Evolutionary conservation across 1,284 basidiomycete species (phyloP).

Genomic region (Papiliotrema nemorosa): DNA sequence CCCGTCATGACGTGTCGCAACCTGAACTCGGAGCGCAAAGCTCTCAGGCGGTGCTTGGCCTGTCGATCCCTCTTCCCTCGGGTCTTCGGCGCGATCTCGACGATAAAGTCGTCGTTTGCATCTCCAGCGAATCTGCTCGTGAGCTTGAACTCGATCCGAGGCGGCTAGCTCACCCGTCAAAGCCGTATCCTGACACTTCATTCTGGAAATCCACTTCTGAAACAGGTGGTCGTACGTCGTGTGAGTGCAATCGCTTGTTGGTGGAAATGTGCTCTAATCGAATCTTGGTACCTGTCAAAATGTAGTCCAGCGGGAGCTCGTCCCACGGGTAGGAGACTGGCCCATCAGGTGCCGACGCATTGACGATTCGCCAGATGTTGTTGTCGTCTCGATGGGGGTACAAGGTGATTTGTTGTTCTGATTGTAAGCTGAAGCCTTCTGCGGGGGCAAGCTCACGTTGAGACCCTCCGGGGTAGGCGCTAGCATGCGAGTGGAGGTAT

Average conservation of each 20-base stretch:
- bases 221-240: conserved; percentile 91
- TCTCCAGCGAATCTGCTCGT: conserved; percentile 55
- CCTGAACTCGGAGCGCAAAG: conserved; percentile 78
- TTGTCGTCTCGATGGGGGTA: conserved; percentile 94
- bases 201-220: conserved; percentile 99
- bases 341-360: conserved; percentile 57
- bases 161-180: conserved; percentile 58
- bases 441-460: conserved; percentile 57
- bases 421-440: not conserved
- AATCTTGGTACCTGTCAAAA: conserved; percentile 69
- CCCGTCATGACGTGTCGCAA: conserved; percentile 81
- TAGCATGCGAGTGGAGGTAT: conserved; percentile 91
- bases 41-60: conserved; percentile 67
- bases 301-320: conserved; percentile 59
- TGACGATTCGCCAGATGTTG: conserved; percentile 82
- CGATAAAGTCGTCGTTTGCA: conserved; percentile 90
- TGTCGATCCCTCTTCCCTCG: conserved; percentile 59
- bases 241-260: conserved; percentile 86
- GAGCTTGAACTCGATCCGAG: not conserved
- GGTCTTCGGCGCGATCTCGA: conserved; percentile 69
- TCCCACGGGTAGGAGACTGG: conserved; percentile 59
- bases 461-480: conserved; percentile 82
- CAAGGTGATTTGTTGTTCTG: conserved; percentile 96
- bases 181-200: conserved; percentile 93
- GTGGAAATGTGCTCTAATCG: conserved; percentile 79